Evolutionary conservation across 2,329 filamentous ascomycete species (phyloP), one percentile per base, ranked within the genome.

Genomic region (Byssoonygena ceratinophila): DNA sequence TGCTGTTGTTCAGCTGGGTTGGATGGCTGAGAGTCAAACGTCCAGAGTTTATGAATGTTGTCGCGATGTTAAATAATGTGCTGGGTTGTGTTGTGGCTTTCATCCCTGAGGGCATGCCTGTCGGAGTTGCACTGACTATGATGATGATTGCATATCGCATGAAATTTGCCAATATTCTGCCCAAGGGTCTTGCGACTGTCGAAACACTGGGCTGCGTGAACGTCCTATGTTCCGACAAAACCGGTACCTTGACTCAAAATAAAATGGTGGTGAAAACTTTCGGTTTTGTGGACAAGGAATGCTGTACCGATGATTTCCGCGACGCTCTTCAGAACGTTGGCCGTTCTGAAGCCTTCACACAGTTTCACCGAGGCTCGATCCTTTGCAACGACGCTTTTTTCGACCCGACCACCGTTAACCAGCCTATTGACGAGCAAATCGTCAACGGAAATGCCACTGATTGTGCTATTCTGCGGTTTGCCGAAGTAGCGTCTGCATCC

Each of bases 361-460:
- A 85, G 61, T 69, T 89, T 1, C 76, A 81, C 6, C 72, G 78
- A 2, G 68, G 86, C 1, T 76, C 81, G 0, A 78, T 78, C 1
- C 75, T 90, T 1, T 90, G 85, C 68, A 90, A 90, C 57, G 82
- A 83, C 22, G 84, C 82, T 6, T 80, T 84, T 53, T 87, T 90
- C 55, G 85, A 89, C 58, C 79, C 81, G 0, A 72, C 80, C 1
- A 84, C 82, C 0, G 69, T 76, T 52, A 69, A 79, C 34, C 61
- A 79, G 2, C 81, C 84, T 0, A 63, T 86, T 1, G 66, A 74
- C 4, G 74, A 85, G 14, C 78, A 84, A 4, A 79, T 76, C 49
- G 78, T 89, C 52, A 82, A 84, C 57, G 85, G 85, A 6, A 85
- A 90, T 64, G 85, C 85, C 0, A 90, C 86, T 0, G 86, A 90